Base-by-base conservation (phyloP, 768 basidiomycete species). In the Russula lepida region DNA sequence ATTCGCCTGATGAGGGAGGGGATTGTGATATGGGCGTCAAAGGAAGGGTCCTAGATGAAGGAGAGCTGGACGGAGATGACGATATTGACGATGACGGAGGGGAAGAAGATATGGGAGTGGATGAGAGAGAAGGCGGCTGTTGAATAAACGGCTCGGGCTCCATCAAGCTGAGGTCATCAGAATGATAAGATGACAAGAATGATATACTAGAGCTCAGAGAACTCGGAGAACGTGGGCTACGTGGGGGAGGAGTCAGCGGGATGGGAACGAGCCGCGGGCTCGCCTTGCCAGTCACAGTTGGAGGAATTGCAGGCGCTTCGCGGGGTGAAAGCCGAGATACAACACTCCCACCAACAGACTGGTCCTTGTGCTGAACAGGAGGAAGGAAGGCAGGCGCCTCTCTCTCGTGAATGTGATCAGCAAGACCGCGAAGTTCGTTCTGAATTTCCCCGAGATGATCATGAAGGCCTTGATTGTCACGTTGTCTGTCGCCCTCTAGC, bases 391-490 rank as follows among this genome's bases (percentile, higher is more conserved):
- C 43, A 11, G 64, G 59, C 6, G 30, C 49, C 35, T 66, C 58
- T 53, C 41, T 59, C 15, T 59, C 60, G 6, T 35, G 77, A 12
- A 66, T 48, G 59, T 19, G 76, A 77, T 65, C 64, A 1, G 53
- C 66, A 13, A 94, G 76, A 48, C 84, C 82, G 13, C 77, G 77
- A 3, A 95, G 74, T 64, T 89, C 84, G 39, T 85, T 77, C 59
- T 86, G 81, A 41, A 97, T 81, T 0, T 83, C 80, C 54, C 81
- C 80, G 4, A 95, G 77, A 68, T 88, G 84, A 49, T 82, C 83
- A 0, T 79, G 77, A 8, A 94, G 69, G 17, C 85, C 84, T 28
- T 81, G 76, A 32, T 78, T 81, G 65, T 94, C 88, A 3, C 81
- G 76, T 0, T 82, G 84, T 56, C 88, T 75, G 19, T 77, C 74